These are phyloP conservation scores for Blastocystis sp. DNA, from an alignment of 352 stramenopile genomes.

Conservation along the genomic window DNA sequence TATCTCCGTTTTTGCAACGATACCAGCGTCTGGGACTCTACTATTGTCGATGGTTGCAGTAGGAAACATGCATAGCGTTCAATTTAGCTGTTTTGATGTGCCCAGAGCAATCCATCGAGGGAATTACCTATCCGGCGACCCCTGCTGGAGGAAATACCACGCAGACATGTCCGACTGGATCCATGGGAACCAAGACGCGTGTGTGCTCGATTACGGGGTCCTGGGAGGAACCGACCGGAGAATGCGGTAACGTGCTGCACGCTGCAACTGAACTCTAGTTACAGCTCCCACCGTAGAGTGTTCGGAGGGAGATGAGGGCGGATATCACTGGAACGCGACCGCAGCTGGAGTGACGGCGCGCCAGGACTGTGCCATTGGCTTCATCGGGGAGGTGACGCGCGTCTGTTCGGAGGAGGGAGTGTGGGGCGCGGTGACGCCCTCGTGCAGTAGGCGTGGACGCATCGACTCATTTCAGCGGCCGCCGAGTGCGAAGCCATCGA, in stretches of 20 bases:
- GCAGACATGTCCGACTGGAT: background rate
- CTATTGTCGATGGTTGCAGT: background rate
- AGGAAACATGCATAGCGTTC: background rate
- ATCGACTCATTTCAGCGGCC: background rate
- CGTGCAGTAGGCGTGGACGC: background rate
- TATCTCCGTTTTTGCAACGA: background rate
- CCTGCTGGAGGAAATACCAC: background rate
- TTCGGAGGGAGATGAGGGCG: background rate
- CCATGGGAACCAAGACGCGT: background rate
- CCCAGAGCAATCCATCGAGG: background rate
- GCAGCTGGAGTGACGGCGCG: background rate
- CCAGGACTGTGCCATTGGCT: background rate
- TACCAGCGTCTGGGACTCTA: background rate
- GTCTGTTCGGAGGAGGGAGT: background rate
- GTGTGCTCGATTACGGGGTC: background rate
- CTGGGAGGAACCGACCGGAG: background rate
- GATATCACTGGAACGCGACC: background rate
- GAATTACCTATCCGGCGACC: conserved; percentile 15
- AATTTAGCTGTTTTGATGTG: background rate
- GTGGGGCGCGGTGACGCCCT: background rate
- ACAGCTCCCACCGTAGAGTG: background rate
- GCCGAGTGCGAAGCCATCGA: background rate
- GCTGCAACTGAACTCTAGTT: background rate
- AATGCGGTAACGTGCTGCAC: background rate
- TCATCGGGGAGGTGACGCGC: background rate